Percentiles rank a stretch among this genome's conserved stretches.
Conservation (phyloP, 2,329 filamentous ascomycete genomes). For the Zelopaecilomyces penicillatus region DNA sequence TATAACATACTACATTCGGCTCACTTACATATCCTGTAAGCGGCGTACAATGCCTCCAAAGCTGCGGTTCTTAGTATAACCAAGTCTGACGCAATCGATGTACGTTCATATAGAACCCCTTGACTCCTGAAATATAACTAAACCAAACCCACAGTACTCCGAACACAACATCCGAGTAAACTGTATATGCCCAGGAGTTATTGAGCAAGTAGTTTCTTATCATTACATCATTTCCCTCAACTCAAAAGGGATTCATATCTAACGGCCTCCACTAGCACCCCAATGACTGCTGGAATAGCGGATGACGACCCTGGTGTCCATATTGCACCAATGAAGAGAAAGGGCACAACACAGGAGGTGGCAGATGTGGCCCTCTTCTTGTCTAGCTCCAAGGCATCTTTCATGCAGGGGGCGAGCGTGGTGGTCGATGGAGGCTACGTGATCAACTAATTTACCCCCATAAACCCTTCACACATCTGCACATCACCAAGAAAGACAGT, state of each 20-base stretch:
- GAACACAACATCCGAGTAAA: conserved; percentile 33
- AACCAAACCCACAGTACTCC: no score
- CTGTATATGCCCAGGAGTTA: conserved; percentile 36
- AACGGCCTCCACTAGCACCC: conserved; percentile 20
- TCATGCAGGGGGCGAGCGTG: conserved; percentile 32
- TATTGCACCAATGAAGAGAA: conserved; percentile 28
- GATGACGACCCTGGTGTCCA: conserved; percentile 22
- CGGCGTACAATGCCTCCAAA: conserved; percentile 37
- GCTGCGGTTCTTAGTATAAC: conserved; percentile 35
- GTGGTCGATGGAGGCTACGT: conserved; percentile 38
- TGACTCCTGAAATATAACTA: no score
- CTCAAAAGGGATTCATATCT: neutral
- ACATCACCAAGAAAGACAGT: no score
- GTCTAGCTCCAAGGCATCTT: conserved; percentile 30
- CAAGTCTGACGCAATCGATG: conserved; percentile 31
- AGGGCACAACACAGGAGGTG: conserved; percentile 36
- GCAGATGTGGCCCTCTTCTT: conserved; percentile 38
- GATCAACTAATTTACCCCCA: no score
- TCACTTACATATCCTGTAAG: conserved; percentile 13
- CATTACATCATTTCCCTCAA: no score
- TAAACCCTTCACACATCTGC: no score
- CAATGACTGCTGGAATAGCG: conserved; percentile 32
- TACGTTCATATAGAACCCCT: no score
- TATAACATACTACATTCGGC: no score
- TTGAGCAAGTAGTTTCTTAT: no score